Conservation (phyloP, 2,329 filamentous ascomycete species). For the Ilyonectria robusta region DNA sequence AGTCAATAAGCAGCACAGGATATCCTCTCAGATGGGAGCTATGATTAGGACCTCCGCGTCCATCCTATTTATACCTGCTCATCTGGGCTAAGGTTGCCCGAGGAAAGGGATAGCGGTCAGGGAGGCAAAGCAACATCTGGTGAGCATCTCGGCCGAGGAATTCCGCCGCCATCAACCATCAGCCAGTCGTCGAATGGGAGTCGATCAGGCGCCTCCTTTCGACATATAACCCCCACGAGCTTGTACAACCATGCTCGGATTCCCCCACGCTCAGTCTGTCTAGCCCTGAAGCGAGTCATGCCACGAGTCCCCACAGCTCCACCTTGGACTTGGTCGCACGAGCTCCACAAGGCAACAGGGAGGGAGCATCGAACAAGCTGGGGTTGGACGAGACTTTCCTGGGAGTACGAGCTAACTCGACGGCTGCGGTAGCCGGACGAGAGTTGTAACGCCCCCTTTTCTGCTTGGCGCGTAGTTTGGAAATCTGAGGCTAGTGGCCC, state of each 20-base stretch:
- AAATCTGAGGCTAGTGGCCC: neutral
- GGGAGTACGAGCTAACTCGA: neutral
- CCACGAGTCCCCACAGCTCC: slow-evolving; percentile 25
- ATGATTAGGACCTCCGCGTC: neutral
- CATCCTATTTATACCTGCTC: slow-evolving; percentile 22
- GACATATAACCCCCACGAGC: slow-evolving; percentile 26
- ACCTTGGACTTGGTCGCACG: slow-evolving; percentile 17
- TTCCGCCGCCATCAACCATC: slow-evolving; percentile 9
- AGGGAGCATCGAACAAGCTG: slow-evolving; percentile 22
- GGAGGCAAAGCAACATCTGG: neutral
- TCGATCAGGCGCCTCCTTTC: slow-evolving; percentile 8
- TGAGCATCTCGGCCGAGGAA: slow-evolving; percentile 10
- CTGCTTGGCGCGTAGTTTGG: neutral
- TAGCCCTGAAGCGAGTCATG: slow-evolving; percentile 21
- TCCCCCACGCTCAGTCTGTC: slow-evolving; percentile 25
- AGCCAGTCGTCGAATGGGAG: neutral
- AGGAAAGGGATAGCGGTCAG: slow-evolving; percentile 5
- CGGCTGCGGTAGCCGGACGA: neutral
- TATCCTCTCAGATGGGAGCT: too few species aligned
- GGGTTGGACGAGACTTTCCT: slow-evolving; percentile 21
- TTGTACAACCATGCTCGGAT: slow-evolving; percentile 15
- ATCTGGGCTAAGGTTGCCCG: neutral
- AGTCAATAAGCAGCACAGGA: neutral
- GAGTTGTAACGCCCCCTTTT: neutral
- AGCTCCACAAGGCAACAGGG: slow-evolving; percentile 29